These are phyloP conservation scores for Halophytophthora batemanensis DNA, from an alignment of 352 stramenopile species.

Conservation along the genomic window DNA sequence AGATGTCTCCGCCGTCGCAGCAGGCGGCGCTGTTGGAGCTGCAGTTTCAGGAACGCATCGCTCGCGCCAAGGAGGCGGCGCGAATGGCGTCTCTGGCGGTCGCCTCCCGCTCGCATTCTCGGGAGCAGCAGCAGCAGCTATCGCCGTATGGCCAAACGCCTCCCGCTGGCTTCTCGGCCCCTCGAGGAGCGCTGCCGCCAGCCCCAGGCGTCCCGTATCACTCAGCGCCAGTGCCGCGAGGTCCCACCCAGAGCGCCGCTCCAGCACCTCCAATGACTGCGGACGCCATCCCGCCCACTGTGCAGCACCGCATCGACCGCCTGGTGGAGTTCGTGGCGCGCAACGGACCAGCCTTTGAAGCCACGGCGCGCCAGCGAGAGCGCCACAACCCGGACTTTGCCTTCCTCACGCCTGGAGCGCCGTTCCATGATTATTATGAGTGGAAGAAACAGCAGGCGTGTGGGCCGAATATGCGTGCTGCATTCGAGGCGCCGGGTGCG, in stretches of 20 bases:
- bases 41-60: conserved; percentile 56
- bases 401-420: conserved; percentile 39
- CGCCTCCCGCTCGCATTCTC: conserved; percentile 15
- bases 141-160: too few species aligned
- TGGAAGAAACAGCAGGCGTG: conserved; percentile 43
- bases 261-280: conserved; percentile 6
- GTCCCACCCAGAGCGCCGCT: neutral
- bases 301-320: conserved; percentile 49
- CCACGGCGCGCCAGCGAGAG: conserved; percentile 39
- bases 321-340: conserved; percentile 59
- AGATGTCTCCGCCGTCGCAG: conserved; percentile 4
- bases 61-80: conserved; percentile 48
- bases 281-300: conserved; percentile 26
- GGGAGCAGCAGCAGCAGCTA: neutral
- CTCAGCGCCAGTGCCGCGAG: conserved; percentile 5
- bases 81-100: conserved; percentile 49
- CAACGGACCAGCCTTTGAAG: conserved; percentile 57
- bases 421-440: conserved; percentile 50
- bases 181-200: conserved; percentile 1
- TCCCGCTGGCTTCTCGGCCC: too few species aligned
- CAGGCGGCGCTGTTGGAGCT: conserved; percentile 24
- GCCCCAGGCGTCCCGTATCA: conserved; percentile 13
- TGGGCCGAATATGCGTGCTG: neutral
- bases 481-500: too few species aligned
- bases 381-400: conserved; percentile 51